Evolutionary conservation across 176 grass and related monocot species (phyloP).

Genomic region (Secale cereale): DNA sequence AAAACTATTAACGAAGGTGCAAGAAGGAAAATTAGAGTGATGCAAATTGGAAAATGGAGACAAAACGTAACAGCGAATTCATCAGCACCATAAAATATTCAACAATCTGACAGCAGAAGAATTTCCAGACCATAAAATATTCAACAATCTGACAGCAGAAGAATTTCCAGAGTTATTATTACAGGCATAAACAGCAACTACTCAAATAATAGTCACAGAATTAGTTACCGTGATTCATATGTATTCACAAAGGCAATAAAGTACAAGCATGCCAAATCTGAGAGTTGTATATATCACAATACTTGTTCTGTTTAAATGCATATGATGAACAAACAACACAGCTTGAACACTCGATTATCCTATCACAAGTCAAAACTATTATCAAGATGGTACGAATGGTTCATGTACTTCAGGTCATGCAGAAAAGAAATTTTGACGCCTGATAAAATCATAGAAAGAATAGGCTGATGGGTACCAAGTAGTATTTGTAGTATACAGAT

Average conservation of each 20-base stretch:
- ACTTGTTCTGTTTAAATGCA: neutral
- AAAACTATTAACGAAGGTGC: neutral
- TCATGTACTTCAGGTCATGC: neutral
- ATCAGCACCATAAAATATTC: neutral
- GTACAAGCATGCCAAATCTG: neutral
- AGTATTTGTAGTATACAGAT: neutral
- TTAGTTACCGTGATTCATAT: neutral
- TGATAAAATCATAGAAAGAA: neutral
- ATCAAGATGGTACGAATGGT: neutral
- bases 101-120: neutral
- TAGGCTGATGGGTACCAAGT: neutral
- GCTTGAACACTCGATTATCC: neutral
- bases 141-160: too few relatives aligned
- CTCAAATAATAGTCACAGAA: neutral
- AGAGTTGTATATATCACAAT: constrained; percentile 15
- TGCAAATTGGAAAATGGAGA: neutral
- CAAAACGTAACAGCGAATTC: neutral
- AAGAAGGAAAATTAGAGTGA: neutral
- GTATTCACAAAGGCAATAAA: neutral
- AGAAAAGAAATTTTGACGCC: too few relatives aligned
- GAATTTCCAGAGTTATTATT: neutral
- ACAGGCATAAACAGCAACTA: neutral
- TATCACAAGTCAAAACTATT: neutral
- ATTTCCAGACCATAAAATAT: too few relatives aligned
- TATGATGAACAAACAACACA: neutral